These are phyloP conservation scores for Arabis hirsuta DNA, from an alignment of 345 rosid species.

Conservation along the genomic window DNA sequence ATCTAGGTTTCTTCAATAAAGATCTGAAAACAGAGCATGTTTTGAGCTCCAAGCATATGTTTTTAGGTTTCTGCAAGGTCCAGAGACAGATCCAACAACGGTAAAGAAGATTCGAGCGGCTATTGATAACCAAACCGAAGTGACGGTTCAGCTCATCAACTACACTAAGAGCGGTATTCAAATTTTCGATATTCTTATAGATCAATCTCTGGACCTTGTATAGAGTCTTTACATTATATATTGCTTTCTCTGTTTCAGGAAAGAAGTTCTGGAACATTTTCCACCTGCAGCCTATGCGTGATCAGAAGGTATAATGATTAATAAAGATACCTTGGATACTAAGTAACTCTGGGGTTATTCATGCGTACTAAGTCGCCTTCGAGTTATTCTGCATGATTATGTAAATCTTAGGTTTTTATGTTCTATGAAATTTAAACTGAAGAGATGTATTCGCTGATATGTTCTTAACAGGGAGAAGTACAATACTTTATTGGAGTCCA, in stretches of 20 bases:
- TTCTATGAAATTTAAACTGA: background rate
- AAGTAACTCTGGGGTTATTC: background rate
- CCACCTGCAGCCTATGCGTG: slow-evolving; percentile 99
- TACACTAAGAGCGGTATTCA: slow-evolving; percentile 86
- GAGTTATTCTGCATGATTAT: background rate
- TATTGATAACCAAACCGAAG: slow-evolving; percentile 87
- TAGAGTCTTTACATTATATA: background rate
- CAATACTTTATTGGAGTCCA: slow-evolving; percentile 98
- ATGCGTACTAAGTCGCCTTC: slow-evolving; percentile 4
- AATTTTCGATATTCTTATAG: background rate
- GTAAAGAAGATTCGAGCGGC: slow-evolving; percentile 89
- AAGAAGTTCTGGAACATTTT: slow-evolving; percentile 98
- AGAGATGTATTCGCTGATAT: slow-evolving; percentile 8
- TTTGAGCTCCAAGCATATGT: background rate
- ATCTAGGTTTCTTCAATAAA: background rate
- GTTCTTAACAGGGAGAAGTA: slow-evolving; percentile 75
- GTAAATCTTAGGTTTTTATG: background rate
- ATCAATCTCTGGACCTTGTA: background rate
- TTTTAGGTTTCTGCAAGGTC: slow-evolving; percentile 90
- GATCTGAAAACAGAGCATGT: background rate
- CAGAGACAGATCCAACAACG: slow-evolving; percentile 93
- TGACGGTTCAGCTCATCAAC: slow-evolving; percentile 93
- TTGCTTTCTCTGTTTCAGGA: slow-evolving; percentile 51
- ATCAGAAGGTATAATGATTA: slow-evolving; percentile 71
- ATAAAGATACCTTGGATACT: background rate